These are phyloP conservation scores for Solanum pinnatisectum DNA, from an alignment of 257 asterid genomes.

Conservation along the genomic window DNA sequence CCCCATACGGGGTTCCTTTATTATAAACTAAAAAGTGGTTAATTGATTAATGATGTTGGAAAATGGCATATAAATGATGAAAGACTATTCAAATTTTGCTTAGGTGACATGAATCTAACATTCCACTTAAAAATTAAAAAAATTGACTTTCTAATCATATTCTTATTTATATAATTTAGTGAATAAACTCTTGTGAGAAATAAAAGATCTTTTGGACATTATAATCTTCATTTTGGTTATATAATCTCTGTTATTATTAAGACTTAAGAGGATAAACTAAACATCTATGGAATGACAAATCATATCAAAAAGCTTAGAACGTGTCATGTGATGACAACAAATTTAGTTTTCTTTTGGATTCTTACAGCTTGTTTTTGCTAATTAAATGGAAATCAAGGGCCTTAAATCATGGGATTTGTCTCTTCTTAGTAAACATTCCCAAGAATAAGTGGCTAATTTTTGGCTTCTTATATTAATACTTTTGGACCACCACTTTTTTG, in stretches of 20 bases:
- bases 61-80: background rate
- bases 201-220: background rate
- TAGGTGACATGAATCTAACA: background rate
- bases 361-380: background rate
- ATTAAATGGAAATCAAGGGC: background rate
- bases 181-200: background rate
- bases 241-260: background rate
- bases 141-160: background rate
- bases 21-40: background rate
- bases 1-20: background rate
- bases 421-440: background rate
- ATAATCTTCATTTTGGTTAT: background rate
- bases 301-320: background rate
- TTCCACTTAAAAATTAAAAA: background rate
- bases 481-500: background rate
- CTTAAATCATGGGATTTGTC: background rate
- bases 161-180: background rate
- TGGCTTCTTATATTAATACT: background rate
- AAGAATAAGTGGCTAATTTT: background rate
- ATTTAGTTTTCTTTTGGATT: background rate
- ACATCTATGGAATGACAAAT: background rate
- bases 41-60: background rate
- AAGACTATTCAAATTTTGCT: background rate
- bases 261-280: background rate
- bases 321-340: background rate